Evolutionary conservation across 768 basidiomycete species (phyloP).

Genomic region (Tricholoma saponaceum): DNA sequence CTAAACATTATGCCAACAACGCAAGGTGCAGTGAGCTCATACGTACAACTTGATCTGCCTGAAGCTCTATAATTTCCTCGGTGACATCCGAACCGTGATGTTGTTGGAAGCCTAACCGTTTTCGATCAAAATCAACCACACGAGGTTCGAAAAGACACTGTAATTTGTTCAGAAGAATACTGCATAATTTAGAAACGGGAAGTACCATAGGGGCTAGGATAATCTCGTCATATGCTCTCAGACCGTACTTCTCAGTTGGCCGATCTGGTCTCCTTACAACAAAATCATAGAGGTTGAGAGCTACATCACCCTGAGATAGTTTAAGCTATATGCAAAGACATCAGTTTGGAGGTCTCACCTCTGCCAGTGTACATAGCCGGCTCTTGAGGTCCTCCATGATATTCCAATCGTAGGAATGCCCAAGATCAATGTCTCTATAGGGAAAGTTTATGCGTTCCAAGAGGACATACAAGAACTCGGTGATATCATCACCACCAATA

Average conservation of each 20-base stretch:
- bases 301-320: constrained; percentile 75
- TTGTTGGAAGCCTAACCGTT: constrained; percentile 47
- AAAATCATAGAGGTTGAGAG: constrained; percentile 87
- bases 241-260: constrained; percentile 80
- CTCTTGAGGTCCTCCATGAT: constrained; percentile 91
- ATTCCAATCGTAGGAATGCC: constrained; percentile 78
- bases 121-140: constrained; percentile 84
- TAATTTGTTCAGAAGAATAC: not conserved
- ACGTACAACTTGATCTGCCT: constrained; percentile 49
- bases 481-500: constrained; percentile 94
- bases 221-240: constrained; percentile 92
- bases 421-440: constrained; percentile 78
- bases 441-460: constrained; percentile 83
- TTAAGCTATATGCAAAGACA: constrained; percentile 2
- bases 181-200: constrained; percentile 2
- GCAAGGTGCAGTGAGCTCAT: not conserved
- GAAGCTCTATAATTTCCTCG: constrained; percentile 68
- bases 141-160: constrained; percentile 94
- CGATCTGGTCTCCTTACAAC: constrained; percentile 73
- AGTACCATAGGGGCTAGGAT: constrained; percentile 91
- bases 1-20: constrained; percentile 5
- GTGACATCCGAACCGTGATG: constrained; percentile 58
- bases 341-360: constrained; percentile 46
- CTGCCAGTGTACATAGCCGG: constrained; percentile 78
- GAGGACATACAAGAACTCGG: constrained; percentile 79